These are phyloP conservation scores for Rhizopus microsporus DNA, from an alignment of 371 early-diverging fungal species.

Conservation along the genomic window DNA sequence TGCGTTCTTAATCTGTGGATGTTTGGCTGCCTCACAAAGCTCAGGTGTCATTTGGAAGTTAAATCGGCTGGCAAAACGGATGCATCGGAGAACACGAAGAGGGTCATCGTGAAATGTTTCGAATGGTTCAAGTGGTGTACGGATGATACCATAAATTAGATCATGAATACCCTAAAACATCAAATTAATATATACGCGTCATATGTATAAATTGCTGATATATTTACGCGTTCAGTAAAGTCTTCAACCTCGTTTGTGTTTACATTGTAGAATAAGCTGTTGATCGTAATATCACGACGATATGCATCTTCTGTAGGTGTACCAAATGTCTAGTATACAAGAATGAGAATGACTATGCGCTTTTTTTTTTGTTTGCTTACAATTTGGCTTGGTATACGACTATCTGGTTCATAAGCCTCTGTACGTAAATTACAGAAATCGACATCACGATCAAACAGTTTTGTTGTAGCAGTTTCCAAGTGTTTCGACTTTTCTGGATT, in stretches of 20 bases:
- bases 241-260: slow-evolving; percentile 91
- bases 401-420: slow-evolving; percentile 87
- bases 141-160: slow-evolving; percentile 67
- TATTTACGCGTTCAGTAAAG: slow-evolving; percentile 69
- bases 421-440: slow-evolving; percentile 98
- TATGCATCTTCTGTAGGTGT: slow-evolving; percentile 96
- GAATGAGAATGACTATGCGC: slow-evolving; percentile 1
- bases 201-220: neutral
- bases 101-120: slow-evolving; percentile 98
- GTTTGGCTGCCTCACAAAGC: slow-evolving; percentile 65
- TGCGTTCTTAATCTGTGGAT: slow-evolving; percentile 64
- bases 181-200: neutral
- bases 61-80: slow-evolving; percentile 96
- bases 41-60: slow-evolving; percentile 77
- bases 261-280: slow-evolving; percentile 98
- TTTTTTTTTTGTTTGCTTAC: slow-evolving; percentile 33
- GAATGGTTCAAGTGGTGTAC: slow-evolving; percentile 94
- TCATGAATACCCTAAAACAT: slow-evolving; percentile 70
- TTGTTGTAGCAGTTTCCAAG: slow-evolving; percentile 96
- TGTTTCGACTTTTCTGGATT: slow-evolving; percentile 99
- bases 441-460: slow-evolving; percentile 75
- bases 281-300: slow-evolving; percentile 98
- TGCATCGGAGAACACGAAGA: slow-evolving; percentile 92
- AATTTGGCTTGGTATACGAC: slow-evolving; percentile 80
- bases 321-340: slow-evolving; percentile 73